Evolutionary conservation across 257 asterid species (phyloP), one percentile per base, ranked within the genome.

Genomic region (Solanum okadae): DNA sequence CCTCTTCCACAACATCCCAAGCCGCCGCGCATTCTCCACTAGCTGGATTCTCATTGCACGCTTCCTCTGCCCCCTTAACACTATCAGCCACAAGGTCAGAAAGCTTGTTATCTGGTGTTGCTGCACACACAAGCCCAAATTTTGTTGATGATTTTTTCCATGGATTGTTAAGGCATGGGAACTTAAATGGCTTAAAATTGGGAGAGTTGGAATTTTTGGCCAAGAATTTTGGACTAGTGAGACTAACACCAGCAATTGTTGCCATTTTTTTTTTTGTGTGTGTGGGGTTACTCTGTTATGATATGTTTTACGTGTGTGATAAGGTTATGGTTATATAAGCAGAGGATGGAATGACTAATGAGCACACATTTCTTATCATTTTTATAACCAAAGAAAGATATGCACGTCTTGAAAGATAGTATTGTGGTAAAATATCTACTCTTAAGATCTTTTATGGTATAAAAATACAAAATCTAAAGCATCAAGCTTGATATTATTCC

Each of bases 1-100:
- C 96, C 95, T 97, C 99, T 97, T 97, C 99, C 93, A 97, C 99
- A 92, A 93, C 99, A 87, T 97, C 99, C 99, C 99, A 97, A 22
- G 98, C 98, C 33, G 99, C 99, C 61, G 93, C 98, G 91, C 99
- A 97, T 94, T 97, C 98, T 22, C 98, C 98, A 91, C 95, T 92
- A 3, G 70, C 92, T 1, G 98, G 95, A 79, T 96, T 92, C 2
- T 87, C 96, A 56, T 91, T 56, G 91, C 98, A 96, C 2, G 98
- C 82, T 85, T 95, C 98, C 92, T 94, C 90, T 8, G 99, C 98
- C 4, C 82, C 87, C 90, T 97, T 95, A 71, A 97, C 92, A 94
- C 99, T 96, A 91, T 96, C 96, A 87, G 93, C 98, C 89, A 97
- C 98, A 93, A 95, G 94, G 0, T 88, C 97, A 31, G 98, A 90